Conservation (phyloP, 345 rosid genomes). For the Raphanus raphanistrum region DNA sequence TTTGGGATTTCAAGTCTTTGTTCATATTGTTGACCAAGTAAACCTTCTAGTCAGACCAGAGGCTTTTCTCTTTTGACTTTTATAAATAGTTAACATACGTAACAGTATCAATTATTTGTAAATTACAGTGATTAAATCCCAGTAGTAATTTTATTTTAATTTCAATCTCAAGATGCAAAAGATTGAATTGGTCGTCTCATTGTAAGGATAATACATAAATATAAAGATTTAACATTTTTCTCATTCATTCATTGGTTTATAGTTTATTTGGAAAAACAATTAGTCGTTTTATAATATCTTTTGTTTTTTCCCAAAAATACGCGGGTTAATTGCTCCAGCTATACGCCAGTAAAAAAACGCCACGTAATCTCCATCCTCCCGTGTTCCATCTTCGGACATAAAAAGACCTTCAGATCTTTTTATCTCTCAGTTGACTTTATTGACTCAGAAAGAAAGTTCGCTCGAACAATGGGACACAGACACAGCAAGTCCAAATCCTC, state of each 20-base stretch:
- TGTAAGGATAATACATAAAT: neutral
- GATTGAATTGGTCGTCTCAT: slow-evolving; percentile 7
- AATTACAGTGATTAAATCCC: neutral
- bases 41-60: neutral
- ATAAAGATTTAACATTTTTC: neutral
- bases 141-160: neutral
- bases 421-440: slow-evolving; percentile 34
- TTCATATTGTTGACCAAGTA: neutral
- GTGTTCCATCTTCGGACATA: slow-evolving; percentile 29
- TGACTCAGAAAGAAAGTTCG: slow-evolving; percentile 32
- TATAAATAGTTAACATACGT: neutral
- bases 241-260: too few relatives aligned
- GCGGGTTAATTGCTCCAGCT: slow-evolving; percentile 9
- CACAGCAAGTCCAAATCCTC: slow-evolving; percentile 44
- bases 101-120: neutral
- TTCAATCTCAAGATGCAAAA: neutral
- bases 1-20: neutral
- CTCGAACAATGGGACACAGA: slow-evolving; percentile 37
- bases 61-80: neutral
- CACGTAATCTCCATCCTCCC: slow-evolving; percentile 21
- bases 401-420: neutral
- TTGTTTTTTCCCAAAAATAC: neutral
- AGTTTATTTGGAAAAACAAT: neutral
- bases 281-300: neutral
- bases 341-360: neutral